These are phyloP conservation scores for Saturnispora diversa DNA, from an alignment of 805 yeast species.

Conservation along the genomic window DNA sequence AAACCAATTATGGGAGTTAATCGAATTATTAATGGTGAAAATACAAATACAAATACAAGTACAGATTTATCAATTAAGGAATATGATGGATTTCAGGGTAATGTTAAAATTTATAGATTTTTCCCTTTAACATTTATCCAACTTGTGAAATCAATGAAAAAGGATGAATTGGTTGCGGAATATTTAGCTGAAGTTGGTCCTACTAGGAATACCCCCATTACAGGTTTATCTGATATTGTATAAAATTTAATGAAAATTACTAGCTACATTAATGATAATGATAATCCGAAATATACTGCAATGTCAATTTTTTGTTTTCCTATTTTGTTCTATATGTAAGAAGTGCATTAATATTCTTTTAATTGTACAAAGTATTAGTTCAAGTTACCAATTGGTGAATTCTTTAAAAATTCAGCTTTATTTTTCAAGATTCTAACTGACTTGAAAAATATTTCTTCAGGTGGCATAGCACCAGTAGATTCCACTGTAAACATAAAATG, in stretches of 20 bases:
- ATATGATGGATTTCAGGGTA: constrained; percentile 41
- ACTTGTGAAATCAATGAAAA: constrained; percentile 18
- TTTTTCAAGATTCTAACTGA: constrained; percentile 77
- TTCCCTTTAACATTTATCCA: constrained; percentile 28
- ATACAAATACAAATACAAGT: neutral
- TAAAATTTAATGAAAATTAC: neutral
- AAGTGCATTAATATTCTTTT: constrained; percentile 1
- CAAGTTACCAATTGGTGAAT: constrained; percentile 58
- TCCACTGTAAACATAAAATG: constrained; percentile 94
- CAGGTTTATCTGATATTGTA: neutral
- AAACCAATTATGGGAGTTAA: neutral
- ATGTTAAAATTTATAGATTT: constrained; percentile 30
- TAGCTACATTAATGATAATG: neutral
- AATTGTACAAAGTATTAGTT: constrained; percentile 14
- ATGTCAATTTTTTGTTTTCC: neutral
- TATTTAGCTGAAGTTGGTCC: constrained; percentile 7
- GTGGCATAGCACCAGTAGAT: constrained; percentile 93
- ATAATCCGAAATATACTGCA: neutral
- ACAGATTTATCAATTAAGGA: constrained; percentile 6
- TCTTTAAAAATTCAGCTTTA: constrained; percentile 73
- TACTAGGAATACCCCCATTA: neutral
- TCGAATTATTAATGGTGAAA: constrained; percentile 2
- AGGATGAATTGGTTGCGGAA: constrained; percentile 11
- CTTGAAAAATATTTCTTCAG: constrained; percentile 92
- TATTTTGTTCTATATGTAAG: neutral